Percentiles rank a stretch among this genome's conserved stretches.
These are phyloP conservation scores for Moniliophthora roreri DNA, from an alignment of 1,284 basidiomycete genomes.

Conservation along the genomic window DNA sequence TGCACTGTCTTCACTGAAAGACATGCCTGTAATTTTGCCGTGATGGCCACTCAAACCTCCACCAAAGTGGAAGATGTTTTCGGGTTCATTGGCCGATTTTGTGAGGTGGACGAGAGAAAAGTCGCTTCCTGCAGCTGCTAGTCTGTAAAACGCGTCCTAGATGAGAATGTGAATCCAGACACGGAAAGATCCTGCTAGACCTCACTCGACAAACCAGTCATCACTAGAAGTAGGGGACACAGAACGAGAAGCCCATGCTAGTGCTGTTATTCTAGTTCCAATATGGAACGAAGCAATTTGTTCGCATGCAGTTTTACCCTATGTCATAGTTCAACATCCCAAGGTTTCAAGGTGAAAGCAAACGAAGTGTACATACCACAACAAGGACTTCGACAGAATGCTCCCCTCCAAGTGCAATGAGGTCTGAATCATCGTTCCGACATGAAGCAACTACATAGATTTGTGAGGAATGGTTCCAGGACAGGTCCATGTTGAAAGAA, in stretches of 20 bases:
- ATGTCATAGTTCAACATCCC: slow-evolving; percentile 9
- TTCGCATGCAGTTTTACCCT: slow-evolving; percentile 42
- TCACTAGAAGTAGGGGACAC: slow-evolving; percentile 64
- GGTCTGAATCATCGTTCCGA: slow-evolving; percentile 58
- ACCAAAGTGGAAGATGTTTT: slow-evolving; percentile 66
- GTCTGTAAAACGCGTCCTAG: slow-evolving; percentile 36
- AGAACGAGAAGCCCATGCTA: slow-evolving; percentile 75
- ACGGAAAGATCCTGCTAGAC: slow-evolving; percentile 12
- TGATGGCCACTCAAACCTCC: slow-evolving; percentile 78
- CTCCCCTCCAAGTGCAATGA: slow-evolving; percentile 70
- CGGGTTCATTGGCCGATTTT: slow-evolving; percentile 48
- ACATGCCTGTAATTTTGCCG: slow-evolving; percentile 70
- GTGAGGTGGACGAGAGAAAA: slow-evolving; percentile 68
- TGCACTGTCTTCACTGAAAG: slow-evolving; percentile 66
- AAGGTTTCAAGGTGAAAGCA: slow-evolving; percentile 13
- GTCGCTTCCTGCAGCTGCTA: slow-evolving; percentile 65
- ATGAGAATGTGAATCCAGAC: not conserved
- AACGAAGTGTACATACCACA: slow-evolving; percentile 44
- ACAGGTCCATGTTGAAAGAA: slow-evolving; percentile 49
- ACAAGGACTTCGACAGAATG: slow-evolving; percentile 69
- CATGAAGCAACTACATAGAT: slow-evolving; percentile 64
- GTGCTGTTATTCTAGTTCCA: slow-evolving; percentile 66
- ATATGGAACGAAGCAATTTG: slow-evolving; percentile 70
- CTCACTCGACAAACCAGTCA: slow-evolving; percentile 72
- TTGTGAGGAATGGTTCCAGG: slow-evolving; percentile 54